These are phyloP conservation scores for Venustampulla echinocandica DNA, from an alignment of 495 filamentous ascomycete species.

Conservation along the genomic window DNA sequence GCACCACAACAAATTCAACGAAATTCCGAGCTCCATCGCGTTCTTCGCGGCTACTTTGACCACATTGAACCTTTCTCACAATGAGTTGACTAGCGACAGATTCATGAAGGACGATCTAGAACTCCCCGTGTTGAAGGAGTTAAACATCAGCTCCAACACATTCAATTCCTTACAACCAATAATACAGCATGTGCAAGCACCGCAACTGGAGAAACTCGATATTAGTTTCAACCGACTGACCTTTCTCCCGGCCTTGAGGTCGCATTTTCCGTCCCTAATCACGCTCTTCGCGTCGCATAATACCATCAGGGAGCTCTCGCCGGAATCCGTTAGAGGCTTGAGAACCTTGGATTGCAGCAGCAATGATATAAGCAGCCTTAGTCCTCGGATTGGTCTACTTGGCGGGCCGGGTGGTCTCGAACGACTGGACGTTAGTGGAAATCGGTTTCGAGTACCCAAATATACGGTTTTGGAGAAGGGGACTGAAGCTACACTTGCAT, in stretches of 20 bases:
- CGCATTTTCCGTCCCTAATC: conserved; percentile 55
- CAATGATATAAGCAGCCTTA: conserved; percentile 71
- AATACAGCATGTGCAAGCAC: conserved; percentile 54
- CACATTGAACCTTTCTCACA: conserved; percentile 69
- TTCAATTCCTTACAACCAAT: conserved; percentile 59
- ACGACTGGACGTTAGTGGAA: conserved; percentile 58
- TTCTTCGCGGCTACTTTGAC: conserved; percentile 61
- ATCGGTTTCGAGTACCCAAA: conserved; percentile 77
- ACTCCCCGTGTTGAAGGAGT: conserved; percentile 63
- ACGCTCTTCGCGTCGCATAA: conserved; percentile 71
- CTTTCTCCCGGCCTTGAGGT: conserved; percentile 46
- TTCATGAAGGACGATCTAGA: conserved; percentile 53
- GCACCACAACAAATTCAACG: conserved; percentile 64
- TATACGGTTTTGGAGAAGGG: conserved; percentile 81
- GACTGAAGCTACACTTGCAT: conserved; percentile 76
- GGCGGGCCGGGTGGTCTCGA: conserved; percentile 47
- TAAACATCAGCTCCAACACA: conserved; percentile 62
- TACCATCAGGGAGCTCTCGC: conserved; percentile 57
- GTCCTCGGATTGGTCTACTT: conserved; percentile 68
- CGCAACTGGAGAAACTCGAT: conserved; percentile 64
- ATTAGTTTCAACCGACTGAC: conserved; percentile 71
- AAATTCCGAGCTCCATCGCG: conserved; percentile 58
- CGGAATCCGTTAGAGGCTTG: conserved; percentile 66
- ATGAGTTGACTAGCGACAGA: conserved; percentile 53
- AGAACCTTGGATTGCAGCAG: conserved; percentile 68